phyloP scores from a whole-genome alignment of 495 filamentous ascomycete species.

The Neurospora pannonica region DNA sequence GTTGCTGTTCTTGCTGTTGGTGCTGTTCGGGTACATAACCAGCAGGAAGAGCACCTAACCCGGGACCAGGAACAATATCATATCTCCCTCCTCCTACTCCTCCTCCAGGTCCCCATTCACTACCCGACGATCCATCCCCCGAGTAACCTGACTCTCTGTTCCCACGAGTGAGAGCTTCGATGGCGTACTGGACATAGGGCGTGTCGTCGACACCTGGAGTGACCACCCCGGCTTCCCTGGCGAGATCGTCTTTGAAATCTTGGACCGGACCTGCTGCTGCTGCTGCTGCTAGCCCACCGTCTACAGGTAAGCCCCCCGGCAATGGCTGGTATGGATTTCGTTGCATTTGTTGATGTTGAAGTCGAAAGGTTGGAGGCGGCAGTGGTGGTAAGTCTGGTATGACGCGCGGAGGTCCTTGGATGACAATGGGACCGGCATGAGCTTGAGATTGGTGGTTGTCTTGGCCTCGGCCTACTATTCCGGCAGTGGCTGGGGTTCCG shows the following conservation, averaged over 20 bases:
- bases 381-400: not conserved
- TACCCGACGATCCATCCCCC: conserved; percentile 17
- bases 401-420: not conserved
- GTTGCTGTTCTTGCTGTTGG: not conserved
- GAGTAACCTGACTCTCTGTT: conserved; percentile 23
- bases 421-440: not conserved
- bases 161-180: conserved; percentile 33
- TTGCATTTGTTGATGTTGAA: not conserved
- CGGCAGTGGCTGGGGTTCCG: not conserved
- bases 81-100: not conserved
- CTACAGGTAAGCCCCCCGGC: conserved; percentile 5
- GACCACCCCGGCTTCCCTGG: conserved; percentile 33
- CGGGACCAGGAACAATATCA: not conserved
- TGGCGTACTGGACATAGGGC: conserved; percentile 38
- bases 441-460: not conserved
- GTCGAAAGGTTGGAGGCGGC: not conserved
- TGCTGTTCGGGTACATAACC: conserved; percentile 2
- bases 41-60: not conserved
- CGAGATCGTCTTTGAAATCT: conserved; percentile 35
- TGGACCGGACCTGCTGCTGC: conserved; percentile 23
- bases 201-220: conserved; percentile 41
- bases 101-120: conserved; percentile 8
- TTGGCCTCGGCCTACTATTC: not conserved
- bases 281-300: conserved; percentile 18
- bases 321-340: not conserved